Percentiles rank a stretch among this genome's conserved stretches.
phyloP scores from a whole-genome alignment of 805 yeast species.

The Barnettozyma pratensis region DNA sequence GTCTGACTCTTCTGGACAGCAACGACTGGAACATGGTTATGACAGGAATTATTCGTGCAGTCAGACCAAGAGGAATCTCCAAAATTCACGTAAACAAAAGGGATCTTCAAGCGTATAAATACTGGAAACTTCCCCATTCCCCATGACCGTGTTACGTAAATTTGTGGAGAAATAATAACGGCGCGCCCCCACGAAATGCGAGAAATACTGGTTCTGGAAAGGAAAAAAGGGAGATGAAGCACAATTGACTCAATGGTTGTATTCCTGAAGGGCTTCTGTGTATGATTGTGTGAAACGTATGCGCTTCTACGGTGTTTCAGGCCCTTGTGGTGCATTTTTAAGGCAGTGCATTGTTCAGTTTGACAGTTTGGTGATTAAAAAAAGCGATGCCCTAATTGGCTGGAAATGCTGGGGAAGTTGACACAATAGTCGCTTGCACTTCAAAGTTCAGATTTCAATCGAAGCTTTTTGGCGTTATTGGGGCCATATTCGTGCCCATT shows the following conservation, averaged over 20 bases:
- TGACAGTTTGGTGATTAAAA: background rate
- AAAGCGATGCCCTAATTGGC: background rate
- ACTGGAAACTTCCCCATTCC: background rate
- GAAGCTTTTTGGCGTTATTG: too few relatives aligned
- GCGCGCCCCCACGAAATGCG: too few relatives aligned
- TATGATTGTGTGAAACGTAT: background rate
- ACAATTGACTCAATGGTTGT: too few relatives aligned
- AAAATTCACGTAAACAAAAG: background rate
- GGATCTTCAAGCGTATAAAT: background rate
- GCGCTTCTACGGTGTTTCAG: background rate
- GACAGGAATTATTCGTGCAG: background rate
- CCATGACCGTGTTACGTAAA: background rate
- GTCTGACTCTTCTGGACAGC: background rate
- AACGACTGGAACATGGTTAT: background rate
- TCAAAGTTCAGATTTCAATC: too few relatives aligned
- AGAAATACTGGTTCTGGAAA: too few relatives aligned
- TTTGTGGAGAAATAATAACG: background rate
- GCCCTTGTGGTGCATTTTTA: background rate
- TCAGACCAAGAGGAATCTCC: too few relatives aligned
- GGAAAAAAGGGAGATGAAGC: too few relatives aligned
- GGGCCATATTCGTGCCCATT: too few relatives aligned
- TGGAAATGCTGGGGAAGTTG: background rate
- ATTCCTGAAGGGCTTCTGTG: background rate
- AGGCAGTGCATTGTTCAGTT: background rate
- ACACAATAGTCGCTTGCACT: too few relatives aligned